These are phyloP conservation scores for Rhynchospora pubera DNA, from an alignment of 176 grass and related monocot species.

Conservation along the genomic window DNA sequence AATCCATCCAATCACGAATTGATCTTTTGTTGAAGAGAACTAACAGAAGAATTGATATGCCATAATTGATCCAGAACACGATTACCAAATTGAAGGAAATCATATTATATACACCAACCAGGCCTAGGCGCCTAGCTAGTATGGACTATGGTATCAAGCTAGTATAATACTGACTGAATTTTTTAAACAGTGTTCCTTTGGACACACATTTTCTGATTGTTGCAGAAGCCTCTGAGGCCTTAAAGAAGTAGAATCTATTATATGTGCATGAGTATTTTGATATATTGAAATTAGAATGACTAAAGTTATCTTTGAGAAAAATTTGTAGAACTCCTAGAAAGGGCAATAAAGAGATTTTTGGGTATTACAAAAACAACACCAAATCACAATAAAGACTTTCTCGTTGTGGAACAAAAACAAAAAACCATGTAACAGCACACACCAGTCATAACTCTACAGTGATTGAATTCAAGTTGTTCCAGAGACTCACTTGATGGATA, in stretches of 20 bases:
- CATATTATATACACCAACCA: not conserved
- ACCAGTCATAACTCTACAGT: not conserved
- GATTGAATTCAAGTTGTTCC: not conserved
- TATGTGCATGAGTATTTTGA: not conserved
- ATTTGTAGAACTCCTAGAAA: not conserved
- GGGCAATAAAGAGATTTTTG: not conserved
- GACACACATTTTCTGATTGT: not conserved
- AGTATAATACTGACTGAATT: not conserved
- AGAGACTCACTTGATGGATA: constrained; percentile 79
- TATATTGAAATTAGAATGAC: not conserved
- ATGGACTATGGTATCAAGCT: too few relatives aligned
- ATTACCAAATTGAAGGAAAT: not conserved
- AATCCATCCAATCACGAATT: not conserved
- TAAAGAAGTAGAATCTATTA: not conserved
- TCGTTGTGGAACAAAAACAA: not conserved
- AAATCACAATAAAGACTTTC: not conserved
- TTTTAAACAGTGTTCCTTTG: not conserved
- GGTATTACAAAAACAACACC: not conserved
- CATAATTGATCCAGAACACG: not conserved
- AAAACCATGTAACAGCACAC: not conserved
- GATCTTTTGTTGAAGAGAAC: not conserved
- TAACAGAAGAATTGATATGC: not conserved
- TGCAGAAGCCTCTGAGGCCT: not conserved
- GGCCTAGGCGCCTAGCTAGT: too few relatives aligned
- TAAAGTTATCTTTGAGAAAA: not conserved